Conservation (phyloP, 2,329 filamentous ascomycete genomes). For the Phaeosphaeria sp. region DNA sequence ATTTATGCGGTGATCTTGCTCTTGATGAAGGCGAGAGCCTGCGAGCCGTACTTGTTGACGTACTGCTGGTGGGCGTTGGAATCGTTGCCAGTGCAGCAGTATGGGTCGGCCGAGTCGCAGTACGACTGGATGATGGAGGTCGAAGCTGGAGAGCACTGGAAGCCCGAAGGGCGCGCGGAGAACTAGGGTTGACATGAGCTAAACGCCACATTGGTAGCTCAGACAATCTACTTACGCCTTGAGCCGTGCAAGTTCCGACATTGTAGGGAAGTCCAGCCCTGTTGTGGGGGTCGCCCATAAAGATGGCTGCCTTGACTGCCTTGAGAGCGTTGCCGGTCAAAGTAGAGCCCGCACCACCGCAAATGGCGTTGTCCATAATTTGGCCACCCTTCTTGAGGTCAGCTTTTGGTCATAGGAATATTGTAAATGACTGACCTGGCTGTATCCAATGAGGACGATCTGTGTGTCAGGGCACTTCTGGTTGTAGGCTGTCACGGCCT, state of each 20-base stretch:
- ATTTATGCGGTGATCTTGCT: slow-evolving; percentile 54
- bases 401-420: slow-evolving; percentile 1
- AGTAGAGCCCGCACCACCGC: slow-evolving; percentile 60
- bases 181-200: slow-evolving; percentile 56
- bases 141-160: slow-evolving; percentile 60
- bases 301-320: slow-evolving; percentile 68
- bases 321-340: slow-evolving; percentile 58
- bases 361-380: slow-evolving; percentile 69
- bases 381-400: slow-evolving; percentile 60
- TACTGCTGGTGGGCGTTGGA: slow-evolving; percentile 68
- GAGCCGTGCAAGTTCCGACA: slow-evolving; percentile 65
- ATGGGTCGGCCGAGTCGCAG: slow-evolving; percentile 69
- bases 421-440: slow-evolving; percentile 55
- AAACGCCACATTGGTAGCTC: background rate
- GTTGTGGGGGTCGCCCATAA: slow-evolving; percentile 70
- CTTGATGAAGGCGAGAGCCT: slow-evolving; percentile 67
- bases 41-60: slow-evolving; percentile 64
- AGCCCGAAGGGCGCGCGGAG: slow-evolving; percentile 64
- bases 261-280: slow-evolving; percentile 64
- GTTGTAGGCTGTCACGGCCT: slow-evolving; percentile 66
- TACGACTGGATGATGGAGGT: slow-evolving; percentile 67
- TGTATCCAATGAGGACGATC: slow-evolving; percentile 69
- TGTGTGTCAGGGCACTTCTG: slow-evolving; percentile 63
- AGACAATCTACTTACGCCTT: slow-evolving; percentile 59
- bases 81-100: slow-evolving; percentile 71